Evolutionary conservation across 2,329 filamentous ascomycete species (phyloP), one percentile per base, ranked within the genome.

Genomic region (Claviceps citrina): DNA sequence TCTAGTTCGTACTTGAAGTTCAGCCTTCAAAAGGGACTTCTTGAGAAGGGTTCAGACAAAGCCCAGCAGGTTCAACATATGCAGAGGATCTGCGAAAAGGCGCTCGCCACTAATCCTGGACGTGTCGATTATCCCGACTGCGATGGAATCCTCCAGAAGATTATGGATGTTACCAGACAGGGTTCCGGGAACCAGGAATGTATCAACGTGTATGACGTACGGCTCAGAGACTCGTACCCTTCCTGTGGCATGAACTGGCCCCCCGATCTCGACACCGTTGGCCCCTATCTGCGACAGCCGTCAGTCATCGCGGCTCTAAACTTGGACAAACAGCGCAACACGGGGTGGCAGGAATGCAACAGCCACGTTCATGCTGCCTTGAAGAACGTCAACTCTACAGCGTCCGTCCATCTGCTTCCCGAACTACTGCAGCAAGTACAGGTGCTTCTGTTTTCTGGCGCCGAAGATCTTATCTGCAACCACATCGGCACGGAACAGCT

Each of bases 201-300:
- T 59, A 59, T 78, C 57, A 99, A 98, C 64, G 95, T 96, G 84
- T 99, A 99, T 60, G 91, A 99, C 58, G 73, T 96, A 39, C 84
- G 89, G 35, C 70, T 95, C 35, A 78, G 69, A 47, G 91, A 98
- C 59, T 65, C 65, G 6, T 85, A 75, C 58, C 81, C 84, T 4
- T 81, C 79, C 46, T 98, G 91, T 58, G 91, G 91, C 49, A 94
- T 94, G 87, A 89, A 86, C 64, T 98, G 93, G 93, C 91, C 91
- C 25, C 82, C 86, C 47, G 91, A 98, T 61, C 68, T 98, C 53
- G 60, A 62, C 35, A 56, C 72, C 37, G 73, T 98, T 18, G 84
- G 76, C 5, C 84, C 86, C 0, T 98, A 96, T 58, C 73, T 98
- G 39, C 81, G 84, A 43, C 78, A 79, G 42, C 54, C 67, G n/a